These are phyloP conservation scores for Viola pubescens DNA, from an alignment of 441 rosid species.

Conservation along the genomic window DNA sequence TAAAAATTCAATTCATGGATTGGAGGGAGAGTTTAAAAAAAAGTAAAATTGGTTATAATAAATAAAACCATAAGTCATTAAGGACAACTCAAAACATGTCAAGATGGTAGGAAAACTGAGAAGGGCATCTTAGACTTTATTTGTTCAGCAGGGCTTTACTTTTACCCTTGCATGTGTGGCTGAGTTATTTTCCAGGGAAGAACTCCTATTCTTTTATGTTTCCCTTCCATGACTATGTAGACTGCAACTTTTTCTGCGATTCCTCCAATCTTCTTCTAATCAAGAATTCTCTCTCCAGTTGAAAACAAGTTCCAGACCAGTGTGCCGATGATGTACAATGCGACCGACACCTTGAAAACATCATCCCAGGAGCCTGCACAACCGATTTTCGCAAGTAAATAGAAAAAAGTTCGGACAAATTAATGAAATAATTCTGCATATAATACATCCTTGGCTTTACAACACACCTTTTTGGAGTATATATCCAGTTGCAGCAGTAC, in stretches of 20 bases:
- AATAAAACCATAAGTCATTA: background rate
- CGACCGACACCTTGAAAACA: conserved; percentile 89
- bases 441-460: background rate
- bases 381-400: conserved; percentile 3
- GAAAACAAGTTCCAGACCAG: conserved; percentile 88
- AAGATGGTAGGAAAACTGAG: background rate
- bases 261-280: conserved; percentile 31
- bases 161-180: background rate
- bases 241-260: conserved; percentile 6
- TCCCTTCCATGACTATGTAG: background rate
- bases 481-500: conserved; percentile 95
- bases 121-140: conserved; percentile 12
- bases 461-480: conserved; percentile 87
- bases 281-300: conserved; percentile 92
- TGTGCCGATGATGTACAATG: conserved; percentile 71
- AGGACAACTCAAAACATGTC: conserved; percentile 15
- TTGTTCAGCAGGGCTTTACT: conserved; percentile 10
- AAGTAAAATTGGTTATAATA: too few relatives aligned
- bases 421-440: background rate
- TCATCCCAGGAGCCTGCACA: conserved; percentile 90
- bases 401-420: background rate
- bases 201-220: background rate
- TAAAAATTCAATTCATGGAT: too few relatives aligned
- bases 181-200: background rate
- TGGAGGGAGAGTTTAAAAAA: too few relatives aligned